Conservation (phyloP, 495 filamentous ascomycete genomes). For the Tuber melanosporum region DNA sequence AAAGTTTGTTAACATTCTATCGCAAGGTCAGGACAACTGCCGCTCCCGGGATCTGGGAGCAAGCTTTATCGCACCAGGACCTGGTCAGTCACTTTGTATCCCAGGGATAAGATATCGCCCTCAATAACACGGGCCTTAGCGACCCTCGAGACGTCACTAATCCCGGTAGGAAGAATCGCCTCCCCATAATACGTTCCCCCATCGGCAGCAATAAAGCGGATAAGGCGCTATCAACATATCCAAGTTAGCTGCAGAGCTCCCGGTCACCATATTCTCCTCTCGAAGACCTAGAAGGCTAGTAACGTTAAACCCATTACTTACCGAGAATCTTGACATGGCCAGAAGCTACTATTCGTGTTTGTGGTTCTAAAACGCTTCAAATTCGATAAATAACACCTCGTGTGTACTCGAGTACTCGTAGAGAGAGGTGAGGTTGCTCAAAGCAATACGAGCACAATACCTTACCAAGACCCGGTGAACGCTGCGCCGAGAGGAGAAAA, state of each 20-base stretch:
- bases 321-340: conserved; percentile 46
- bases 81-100: conserved; percentile 61
- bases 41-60: background rate
- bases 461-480: background rate
- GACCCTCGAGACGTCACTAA: conserved; percentile 60
- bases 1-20: conserved; percentile 59
- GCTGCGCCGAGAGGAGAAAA: background rate
- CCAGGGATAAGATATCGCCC: conserved; percentile 65
- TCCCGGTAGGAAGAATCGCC: conserved; percentile 63
- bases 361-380: background rate
- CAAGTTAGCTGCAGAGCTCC: conserved; percentile 6
- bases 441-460: background rate
- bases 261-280: background rate
- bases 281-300: conserved; percentile 5
- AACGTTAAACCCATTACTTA: conserved; percentile 25
- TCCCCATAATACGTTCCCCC: conserved; percentile 76
- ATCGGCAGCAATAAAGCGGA: conserved; percentile 72
- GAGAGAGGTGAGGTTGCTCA: background rate
- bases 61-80: conserved; percentile 39
- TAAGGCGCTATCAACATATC: conserved; percentile 47
- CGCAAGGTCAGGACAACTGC: conserved; percentile 4
- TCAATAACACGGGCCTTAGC: conserved; percentile 62
- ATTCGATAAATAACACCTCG: background rate
- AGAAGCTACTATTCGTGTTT: background rate
- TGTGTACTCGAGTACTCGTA: background rate